Conservation (phyloP, 1,284 basidiomycete genomes). For the Microbotryum saponariae region DNA sequence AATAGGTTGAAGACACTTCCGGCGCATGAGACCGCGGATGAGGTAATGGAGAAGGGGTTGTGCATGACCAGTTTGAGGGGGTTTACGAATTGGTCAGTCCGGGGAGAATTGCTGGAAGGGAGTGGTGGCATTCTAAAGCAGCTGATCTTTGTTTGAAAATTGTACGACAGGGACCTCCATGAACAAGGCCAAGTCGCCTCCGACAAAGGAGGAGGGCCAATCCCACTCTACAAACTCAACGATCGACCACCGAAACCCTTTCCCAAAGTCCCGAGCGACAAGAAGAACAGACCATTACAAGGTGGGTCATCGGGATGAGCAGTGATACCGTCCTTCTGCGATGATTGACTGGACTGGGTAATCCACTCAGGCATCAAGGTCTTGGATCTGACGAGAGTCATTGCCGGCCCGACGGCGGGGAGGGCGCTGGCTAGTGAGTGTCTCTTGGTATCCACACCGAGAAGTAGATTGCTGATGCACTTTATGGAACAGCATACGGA, state of each 20-base stretch:
- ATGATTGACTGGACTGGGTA: no score
- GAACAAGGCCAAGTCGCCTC: conserved; percentile 7
- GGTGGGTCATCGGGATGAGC: conserved; percentile 34
- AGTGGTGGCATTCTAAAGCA: background rate
- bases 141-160: background rate
- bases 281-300: conserved; percentile 43
- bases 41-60: conserved; percentile 42
- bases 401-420: conserved; percentile 55
- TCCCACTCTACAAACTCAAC: conserved; percentile 9
- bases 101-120: background rate
- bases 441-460: no score
- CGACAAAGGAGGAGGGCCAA: background rate
- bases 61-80: conserved; percentile 52
- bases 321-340: no score
- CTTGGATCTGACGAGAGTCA: conserved; percentile 54
- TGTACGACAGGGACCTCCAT: conserved; percentile 1
- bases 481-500: conserved; percentile 48
- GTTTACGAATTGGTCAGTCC: conserved; percentile 50
- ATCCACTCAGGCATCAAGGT: conserved; percentile 42
- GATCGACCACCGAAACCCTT: conserved; percentile 3
- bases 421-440: conserved; percentile 51
- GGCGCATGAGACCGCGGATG: no score
- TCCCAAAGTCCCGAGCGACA: background rate
- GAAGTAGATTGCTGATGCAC: background rate
- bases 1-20: no score